Conservation (phyloP, 1,139 yeast species). For the Scheffersomyces parashehatae region DNA sequence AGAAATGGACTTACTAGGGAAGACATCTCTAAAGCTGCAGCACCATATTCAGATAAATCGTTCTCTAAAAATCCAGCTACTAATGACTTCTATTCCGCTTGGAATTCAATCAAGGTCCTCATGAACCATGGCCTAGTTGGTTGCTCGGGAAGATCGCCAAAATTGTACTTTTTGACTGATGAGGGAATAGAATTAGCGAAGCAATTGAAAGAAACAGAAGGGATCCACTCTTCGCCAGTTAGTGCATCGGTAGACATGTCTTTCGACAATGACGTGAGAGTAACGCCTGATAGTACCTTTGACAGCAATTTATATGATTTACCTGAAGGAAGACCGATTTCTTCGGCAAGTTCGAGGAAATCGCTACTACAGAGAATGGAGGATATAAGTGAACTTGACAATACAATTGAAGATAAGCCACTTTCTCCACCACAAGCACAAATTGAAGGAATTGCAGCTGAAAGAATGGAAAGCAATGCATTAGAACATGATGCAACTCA, state of each 20-base stretch:
- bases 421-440: not conserved
- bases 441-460: not conserved
- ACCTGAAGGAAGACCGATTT: not conserved
- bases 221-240: slow-evolving; percentile 27
- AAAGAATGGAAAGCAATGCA: not conserved
- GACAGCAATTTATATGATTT: not conserved
- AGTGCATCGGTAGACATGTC: slow-evolving; percentile 22
- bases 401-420: not conserved
- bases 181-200: slow-evolving; percentile 68
- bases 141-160: slow-evolving; percentile 57
- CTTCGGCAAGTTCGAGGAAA: too few species aligned
- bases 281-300: slow-evolving; percentile 21
- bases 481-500: slow-evolving; percentile 24
- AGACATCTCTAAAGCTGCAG: slow-evolving; percentile 57
- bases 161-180: slow-evolving; percentile 66
- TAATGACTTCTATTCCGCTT: slow-evolving; percentile 70
- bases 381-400: not conserved
- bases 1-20: slow-evolving; percentile 59
- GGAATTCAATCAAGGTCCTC: slow-evolving; percentile 72
- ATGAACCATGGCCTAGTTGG: slow-evolving; percentile 62
- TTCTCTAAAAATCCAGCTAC: slow-evolving; percentile 65
- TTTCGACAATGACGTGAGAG: slow-evolving; percentile 36
- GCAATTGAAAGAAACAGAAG: slow-evolving; percentile 51
- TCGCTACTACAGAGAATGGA: too few species aligned
- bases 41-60: slow-evolving; percentile 63